phyloP scores from a whole-genome alignment of 2,329 filamentous ascomycete species.

The Pseudogymnoascus sp. region DNA sequence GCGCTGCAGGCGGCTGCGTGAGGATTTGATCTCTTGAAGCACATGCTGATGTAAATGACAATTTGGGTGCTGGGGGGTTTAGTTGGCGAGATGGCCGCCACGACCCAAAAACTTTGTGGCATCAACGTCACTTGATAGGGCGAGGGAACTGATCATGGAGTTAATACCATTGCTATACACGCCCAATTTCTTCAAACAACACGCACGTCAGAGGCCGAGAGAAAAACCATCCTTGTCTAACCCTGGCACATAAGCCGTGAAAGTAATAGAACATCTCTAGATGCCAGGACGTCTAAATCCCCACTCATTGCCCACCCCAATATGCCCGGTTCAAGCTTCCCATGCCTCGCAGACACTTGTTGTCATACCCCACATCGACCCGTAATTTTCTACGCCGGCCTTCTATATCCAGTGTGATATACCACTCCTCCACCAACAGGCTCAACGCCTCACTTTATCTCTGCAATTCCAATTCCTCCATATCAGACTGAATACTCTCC shows the following conservation, averaged over 20 bases:
- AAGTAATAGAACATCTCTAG: slow-evolving; percentile 7
- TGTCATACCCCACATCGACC: not conserved
- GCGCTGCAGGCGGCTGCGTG: not conserved
- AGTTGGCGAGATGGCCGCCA: not conserved
- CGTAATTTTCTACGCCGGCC: not conserved
- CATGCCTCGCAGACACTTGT: not conserved
- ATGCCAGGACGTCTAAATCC: slow-evolving; percentile 6
- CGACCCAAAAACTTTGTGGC: not conserved
- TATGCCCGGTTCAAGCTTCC: not conserved
- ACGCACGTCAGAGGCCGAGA: not conserved
- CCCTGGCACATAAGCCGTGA: not conserved
- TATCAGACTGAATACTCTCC: not conserved
- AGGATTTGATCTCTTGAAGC: not conserved
- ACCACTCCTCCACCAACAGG: not conserved
- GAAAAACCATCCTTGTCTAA: slow-evolving; percentile 1
- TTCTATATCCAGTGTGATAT: not conserved
- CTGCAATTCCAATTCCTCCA: not conserved
- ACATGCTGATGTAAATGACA: not conserved
- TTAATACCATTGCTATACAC: not conserved
- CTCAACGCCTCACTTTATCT: not conserved
- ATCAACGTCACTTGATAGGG: not conserved
- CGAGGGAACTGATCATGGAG: not conserved
- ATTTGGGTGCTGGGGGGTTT: not conserved
- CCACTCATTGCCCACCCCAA: not conserved
- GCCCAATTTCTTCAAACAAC: not conserved